Conservation (phyloP, 176 grass and related monocot species). For the Oryza punctata region DNA sequence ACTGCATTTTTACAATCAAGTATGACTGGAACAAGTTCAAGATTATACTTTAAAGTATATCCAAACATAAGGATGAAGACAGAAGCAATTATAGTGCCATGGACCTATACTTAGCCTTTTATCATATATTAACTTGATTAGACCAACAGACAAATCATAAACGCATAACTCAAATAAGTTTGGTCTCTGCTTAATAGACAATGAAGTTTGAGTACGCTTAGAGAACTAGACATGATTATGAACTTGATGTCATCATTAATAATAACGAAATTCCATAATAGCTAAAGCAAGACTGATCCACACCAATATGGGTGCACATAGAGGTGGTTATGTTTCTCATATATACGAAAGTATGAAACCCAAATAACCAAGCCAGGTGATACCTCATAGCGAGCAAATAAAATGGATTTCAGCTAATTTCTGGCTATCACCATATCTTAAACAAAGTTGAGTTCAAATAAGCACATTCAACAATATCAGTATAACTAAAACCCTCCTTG, state of each 20-base stretch:
- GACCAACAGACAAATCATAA: background rate
- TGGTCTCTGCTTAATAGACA: background rate
- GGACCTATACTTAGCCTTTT: background rate
- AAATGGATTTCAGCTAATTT: conserved; percentile 13
- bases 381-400: background rate
- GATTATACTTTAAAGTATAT: background rate
- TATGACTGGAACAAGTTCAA: background rate
- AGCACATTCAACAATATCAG: background rate
- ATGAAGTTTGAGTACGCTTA: background rate
- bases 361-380: background rate
- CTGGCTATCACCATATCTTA: conserved; percentile 12
- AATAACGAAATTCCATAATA: background rate
- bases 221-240: background rate
- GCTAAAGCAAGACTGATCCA: conserved; percentile 3
- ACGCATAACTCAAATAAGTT: conserved; percentile 3
- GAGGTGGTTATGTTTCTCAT: background rate
- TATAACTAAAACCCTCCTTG: background rate
- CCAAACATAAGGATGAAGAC: background rate
- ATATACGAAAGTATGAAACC: background rate
- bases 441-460: background rate
- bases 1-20: background rate
- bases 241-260: conserved; percentile 2
- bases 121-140: conserved; percentile 13
- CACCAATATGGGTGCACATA: background rate
- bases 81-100: background rate